These are phyloP conservation scores for Asclepias syriaca DNA, from an alignment of 257 asterid genomes.

Conservation along the genomic window DNA sequence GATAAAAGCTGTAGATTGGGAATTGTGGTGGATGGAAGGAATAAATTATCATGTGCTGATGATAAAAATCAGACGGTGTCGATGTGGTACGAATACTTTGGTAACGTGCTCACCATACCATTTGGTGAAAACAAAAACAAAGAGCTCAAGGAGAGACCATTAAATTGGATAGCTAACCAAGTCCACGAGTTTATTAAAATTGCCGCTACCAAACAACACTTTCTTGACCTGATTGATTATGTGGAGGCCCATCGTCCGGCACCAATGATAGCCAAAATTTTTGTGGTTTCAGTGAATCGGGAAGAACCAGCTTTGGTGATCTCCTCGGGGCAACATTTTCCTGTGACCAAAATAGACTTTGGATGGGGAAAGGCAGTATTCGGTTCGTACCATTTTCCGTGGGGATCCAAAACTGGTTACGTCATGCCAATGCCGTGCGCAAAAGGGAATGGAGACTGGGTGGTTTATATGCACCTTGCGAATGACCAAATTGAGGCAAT, in stretches of 20 bases:
- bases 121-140: conserved; percentile 40
- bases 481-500: conserved; percentile 44
- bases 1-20: conserved; percentile 40
- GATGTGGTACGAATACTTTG: conserved; percentile 30
- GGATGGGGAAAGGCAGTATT: conserved; percentile 65
- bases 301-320: conserved; percentile 60
- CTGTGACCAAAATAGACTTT: conserved; percentile 40
- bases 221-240: conserved; percentile 59
- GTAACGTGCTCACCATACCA: conserved; percentile 65
- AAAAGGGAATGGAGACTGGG: conserved; percentile 69
- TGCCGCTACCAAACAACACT: conserved; percentile 52
- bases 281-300: conserved; percentile 24
- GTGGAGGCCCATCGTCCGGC: conserved; percentile 75
- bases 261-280: conserved; percentile 35
- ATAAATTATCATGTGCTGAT: conserved; percentile 24
- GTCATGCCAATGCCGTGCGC: conserved; percentile 70
- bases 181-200: conserved; percentile 35
- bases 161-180: conserved; percentile 41
- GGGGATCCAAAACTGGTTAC: conserved; percentile 65
- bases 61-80: conserved; percentile 14
- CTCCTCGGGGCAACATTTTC: conserved; percentile 51
- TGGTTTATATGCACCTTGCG: conserved; percentile 57
- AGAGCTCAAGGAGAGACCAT: conserved; percentile 32
- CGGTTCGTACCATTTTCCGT: conserved; percentile 60
- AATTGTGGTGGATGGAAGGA: conserved; percentile 67